Percentiles rank a stretch among this genome's conserved stretches.
Evolutionary conservation across 305 asterid species (phyloP).

Genomic region (Plantago coronopus): DNA sequence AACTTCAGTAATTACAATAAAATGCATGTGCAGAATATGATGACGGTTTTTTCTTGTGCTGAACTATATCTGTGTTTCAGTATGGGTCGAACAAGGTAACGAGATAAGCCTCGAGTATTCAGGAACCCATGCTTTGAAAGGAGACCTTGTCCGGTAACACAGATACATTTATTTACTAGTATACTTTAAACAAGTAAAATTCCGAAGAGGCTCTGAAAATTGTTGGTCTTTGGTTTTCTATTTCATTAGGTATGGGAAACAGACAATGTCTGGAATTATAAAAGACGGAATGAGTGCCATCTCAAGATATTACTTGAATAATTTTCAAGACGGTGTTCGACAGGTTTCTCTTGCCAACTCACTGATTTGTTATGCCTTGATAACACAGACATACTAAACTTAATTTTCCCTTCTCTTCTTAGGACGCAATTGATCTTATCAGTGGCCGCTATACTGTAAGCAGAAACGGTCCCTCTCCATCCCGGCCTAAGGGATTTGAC

Average conservation of each 20-base stretch:
- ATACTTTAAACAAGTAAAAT: conserved; percentile 7
- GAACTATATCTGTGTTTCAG: conserved; percentile 40
- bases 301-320: conserved; percentile 86
- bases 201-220: conserved; percentile 7
- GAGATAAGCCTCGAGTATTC: conserved; percentile 96
- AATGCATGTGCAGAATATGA: conserved; percentile 5
- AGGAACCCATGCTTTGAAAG: conserved; percentile 90
- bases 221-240: conserved; percentile 15
- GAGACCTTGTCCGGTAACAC: conserved; percentile 88
- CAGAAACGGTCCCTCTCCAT: conserved; percentile 50
- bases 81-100: conserved; percentile 96
- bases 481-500: conserved; percentile 54
- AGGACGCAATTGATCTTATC: conserved; percentile 93
- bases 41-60: conserved; percentile 25
- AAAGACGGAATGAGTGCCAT: conserved; percentile 92
- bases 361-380: conserved; percentile 2
- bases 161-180: conserved; percentile 5
- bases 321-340: conserved; percentile 32
- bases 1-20: conserved; percentile 16
- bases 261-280: conserved; percentile 76
- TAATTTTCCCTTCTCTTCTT: conserved; percentile 20
- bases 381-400: conserved; percentile 16
- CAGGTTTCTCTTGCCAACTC: conserved; percentile 41
- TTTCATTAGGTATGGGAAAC: conserved; percentile 78
- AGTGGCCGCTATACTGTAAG: conserved; percentile 78